Evolutionary conservation across 352 stramenopile species (phyloP), one percentile per base, ranked within the genome.

Genomic region (Phytophthora europaea): DNA sequence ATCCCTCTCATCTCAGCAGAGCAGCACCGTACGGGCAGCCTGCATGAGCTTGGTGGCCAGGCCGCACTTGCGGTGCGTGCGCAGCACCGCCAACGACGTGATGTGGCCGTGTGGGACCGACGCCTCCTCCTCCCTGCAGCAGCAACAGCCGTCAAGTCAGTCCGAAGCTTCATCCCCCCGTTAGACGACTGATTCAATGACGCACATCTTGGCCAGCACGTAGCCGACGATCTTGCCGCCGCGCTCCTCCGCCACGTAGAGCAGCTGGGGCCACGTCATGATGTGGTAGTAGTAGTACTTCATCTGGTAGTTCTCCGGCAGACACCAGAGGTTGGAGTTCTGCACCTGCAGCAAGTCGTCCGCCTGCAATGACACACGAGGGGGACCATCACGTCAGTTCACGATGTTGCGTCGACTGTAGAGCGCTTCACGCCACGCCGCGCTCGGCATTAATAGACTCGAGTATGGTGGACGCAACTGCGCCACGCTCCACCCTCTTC

Each of bases 281-380:
- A 99, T 94, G 81, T 99, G 98, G 90, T 99, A 99, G 72, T 99
- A 99, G 84, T 99, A 99, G 84, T 99, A 99, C 81, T 99, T 99
- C 93, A 99, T 98, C 86, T 99, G 97, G 83, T 99, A 99, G 84
- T 99, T 99, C 80, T 99, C 98, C 3, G 98, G 98, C 55, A 99
- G 89, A 87, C 98, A 99, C 96, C 97, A 99, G 36, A 99, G 85
- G 83, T 99, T 99, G 59, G 97, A 98, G 58, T 97, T 99, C 82
- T 99, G 98, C 90, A 99, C 99, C 79, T 99, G 92, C 33, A 99
- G 75, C 55, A 99, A 84, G 87, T 99, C 98, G 60, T 95, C 81
- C 40, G 94, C 89, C 91, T 98, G 22, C 23, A 22, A 54, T 45
- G 6, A 66, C 33, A 72, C 16, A 43, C 36, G 55, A 51, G 58